Base-by-base conservation (phyloP, 208 protist genomes). In the Trypanosoma theileri region DNA sequence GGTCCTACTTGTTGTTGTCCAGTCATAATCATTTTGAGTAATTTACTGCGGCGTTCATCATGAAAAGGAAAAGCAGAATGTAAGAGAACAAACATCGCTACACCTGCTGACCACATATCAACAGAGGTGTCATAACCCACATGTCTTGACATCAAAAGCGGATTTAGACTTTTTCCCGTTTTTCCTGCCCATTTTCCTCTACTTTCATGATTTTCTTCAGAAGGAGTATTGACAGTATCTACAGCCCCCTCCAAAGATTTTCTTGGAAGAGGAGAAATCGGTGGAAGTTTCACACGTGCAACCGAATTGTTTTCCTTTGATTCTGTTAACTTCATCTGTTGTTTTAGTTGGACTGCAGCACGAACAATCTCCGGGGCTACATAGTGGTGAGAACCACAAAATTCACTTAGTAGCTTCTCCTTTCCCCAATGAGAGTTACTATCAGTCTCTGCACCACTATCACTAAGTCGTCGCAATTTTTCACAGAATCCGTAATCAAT, bases 321-420 rank as follows among this genome's bases (percentile, higher is more conserved):
- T 7, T 50, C 59, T 22, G 4, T 28, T 44, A 7, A 13, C 22
- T 28, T 51, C n/a, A 26, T n/a, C 21, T 8, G 8, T 1, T 54
- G 46, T 11, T 35, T 22, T 31, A 40, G 14, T 4, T 58, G 52
- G 6, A 60, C 35, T 4, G 67, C 56, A 21, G 56, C 31, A 22
- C 72, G 41, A 46, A 82, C 57, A 0, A 82, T 71, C 59, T 82
- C 77, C 12, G 77, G 77, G 3, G 77, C 70, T 40, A 82, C 71
- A 53, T 82, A 82, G 66, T 79, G 66, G 28, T 74, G 66, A 4
- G 77, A 77, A 9, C 77, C 77, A 64, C 70, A 69, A 50, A 69
- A 73, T 26, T 70, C 59, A 10, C 50, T 78, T 16, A 78, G 44
- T 6, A 44, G 24, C 12, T 19, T 31, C 28, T 57, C 59, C 17